phyloP scores from a whole-genome alignment of 306 rosid genomes.

The Cicer pinnatifidum region DNA sequence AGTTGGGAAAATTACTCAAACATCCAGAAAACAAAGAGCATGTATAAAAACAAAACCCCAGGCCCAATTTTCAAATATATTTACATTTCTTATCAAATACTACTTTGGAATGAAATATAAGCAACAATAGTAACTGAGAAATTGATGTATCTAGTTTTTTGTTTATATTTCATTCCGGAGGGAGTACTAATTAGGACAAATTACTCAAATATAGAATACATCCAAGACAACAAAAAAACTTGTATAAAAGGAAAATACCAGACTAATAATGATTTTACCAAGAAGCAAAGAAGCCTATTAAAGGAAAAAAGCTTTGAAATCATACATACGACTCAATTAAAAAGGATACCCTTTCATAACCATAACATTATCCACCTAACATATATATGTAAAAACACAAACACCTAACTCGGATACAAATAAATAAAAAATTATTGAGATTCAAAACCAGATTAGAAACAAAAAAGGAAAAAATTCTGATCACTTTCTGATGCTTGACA shows the following conservation, averaged over 20 bases:
- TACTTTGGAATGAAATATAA: too few species aligned
- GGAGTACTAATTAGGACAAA: constrained; percentile 22
- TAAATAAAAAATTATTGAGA: neutral
- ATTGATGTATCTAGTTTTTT: too few species aligned
- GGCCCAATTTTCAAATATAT: neutral
- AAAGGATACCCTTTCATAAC: constrained; percentile 20
- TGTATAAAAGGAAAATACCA: neutral
- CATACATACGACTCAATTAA: constrained; percentile 3
- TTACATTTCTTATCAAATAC: neutral
- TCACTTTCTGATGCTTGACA: neutral
- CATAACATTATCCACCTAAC: constrained; percentile 9
- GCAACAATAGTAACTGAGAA: too few species aligned
- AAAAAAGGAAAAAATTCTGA: neutral
- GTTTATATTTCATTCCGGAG: too few species aligned
- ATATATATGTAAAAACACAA: constrained; percentile 1
- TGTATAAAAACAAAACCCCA: neutral
- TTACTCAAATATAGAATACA: neutral
- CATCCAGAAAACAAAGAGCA: neutral
- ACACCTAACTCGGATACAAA: neutral
- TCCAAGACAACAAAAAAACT: constrained; percentile 1
- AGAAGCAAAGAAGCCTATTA: constrained; percentile 26
- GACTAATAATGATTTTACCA: constrained; percentile 10
- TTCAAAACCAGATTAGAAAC: constrained; percentile 11
- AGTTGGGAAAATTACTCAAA: neutral
- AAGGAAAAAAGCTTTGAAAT: neutral